Evolutionary conservation across 345 rosid species (phyloP), one percentile per base, ranked within the genome.

Genomic region (Nasturtium officinale): DNA sequence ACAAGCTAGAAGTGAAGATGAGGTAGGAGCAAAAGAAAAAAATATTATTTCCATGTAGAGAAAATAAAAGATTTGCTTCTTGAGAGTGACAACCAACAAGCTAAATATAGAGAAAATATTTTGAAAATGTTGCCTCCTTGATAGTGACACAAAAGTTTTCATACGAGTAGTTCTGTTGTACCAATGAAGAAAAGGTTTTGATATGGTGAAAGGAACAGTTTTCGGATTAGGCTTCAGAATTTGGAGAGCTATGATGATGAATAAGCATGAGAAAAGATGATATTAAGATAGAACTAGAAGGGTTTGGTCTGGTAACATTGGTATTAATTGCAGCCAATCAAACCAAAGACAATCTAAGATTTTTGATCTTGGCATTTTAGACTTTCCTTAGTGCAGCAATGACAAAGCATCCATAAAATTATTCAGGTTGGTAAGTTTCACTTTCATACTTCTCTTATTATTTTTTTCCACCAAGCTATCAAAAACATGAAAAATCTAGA

Each of bases 341-440:
- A 53, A 29, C 61, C 12, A 61, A n/a, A 61, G 46, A 62, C 12
- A 16, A 52, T 28, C 35, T 18, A 37, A 61, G 30, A 50, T 72
- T 51, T 53, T 25, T 40, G 69, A 54, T 3, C 43, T 56, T 40
- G 47, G 63, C 21, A 18, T 65, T 33, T 52, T 0, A 33, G 38
- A 65, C 23, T 23, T 65, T 56, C 35, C 57, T 57, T 48, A n/a
- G 67, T 74, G 72, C 54, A 57, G 0, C 50, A 32, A 67, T 75
- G 73, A 75, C 61, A 67, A 59, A 38, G 62, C 73, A 59, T 50
- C 73, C 73, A 75, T 45, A 74, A 58, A 28, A 65, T 26, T 57
- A 51, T 58, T 66, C 0, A 55, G 48, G 60, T 74, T 65, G 72
- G 59, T 74, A 65, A 65, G 9, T 48, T 18, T 65, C 78, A 65